Evolutionary conservation across 148 eudicot species (phyloP), one percentile per base, ranked within the genome.

Genomic region (Mesembryanthemum crystallinum): DNA sequence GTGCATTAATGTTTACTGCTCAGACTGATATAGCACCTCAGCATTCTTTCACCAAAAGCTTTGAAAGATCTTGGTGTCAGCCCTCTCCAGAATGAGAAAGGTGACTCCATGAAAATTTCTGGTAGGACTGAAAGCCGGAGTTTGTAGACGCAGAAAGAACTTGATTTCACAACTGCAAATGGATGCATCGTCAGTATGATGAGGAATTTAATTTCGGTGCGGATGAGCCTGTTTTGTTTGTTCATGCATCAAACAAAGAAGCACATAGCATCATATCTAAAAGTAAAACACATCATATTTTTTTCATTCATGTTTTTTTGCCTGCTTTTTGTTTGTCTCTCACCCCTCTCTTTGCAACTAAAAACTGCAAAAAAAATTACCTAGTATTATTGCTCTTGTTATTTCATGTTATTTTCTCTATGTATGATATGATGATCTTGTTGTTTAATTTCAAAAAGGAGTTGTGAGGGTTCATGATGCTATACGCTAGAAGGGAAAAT

Each of bases 1-100:
- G 11, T 24, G 43, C 8, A 8, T 27, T 7, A 20, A 49, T 21
- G 13, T 21, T 49, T 63, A 35, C 33, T 54, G 52, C 76, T 25
- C 81, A 92, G 97, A 90, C 92, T 76, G 90, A 92, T 85, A 78
- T 90, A 58, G 86, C 88, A 28, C 88, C 77, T 45, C 89, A 85
- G 54, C 86, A 86, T 77, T 85, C 87, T 62, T 90, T 70, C 80
- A 88, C 90, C n/a, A 86, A 77, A 77, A 78, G 89, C 92, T 32
- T 87, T 92, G 80, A 87, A 75, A 85, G 87, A 86, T 72, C 86
- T 92, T 69, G 97, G 92, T 35, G 72, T 42, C 67, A 77, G 76
- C 51, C 8, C 65, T 43, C 63, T 42, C 18, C 86, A 82, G 67
- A 83, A 76, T 77, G 93, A 87, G 62, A 79, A 71, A 80, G 93